Evolutionary conservation across 208 protist species (phyloP).

Genomic region (Kentomonas sorsogonicus): DNA sequence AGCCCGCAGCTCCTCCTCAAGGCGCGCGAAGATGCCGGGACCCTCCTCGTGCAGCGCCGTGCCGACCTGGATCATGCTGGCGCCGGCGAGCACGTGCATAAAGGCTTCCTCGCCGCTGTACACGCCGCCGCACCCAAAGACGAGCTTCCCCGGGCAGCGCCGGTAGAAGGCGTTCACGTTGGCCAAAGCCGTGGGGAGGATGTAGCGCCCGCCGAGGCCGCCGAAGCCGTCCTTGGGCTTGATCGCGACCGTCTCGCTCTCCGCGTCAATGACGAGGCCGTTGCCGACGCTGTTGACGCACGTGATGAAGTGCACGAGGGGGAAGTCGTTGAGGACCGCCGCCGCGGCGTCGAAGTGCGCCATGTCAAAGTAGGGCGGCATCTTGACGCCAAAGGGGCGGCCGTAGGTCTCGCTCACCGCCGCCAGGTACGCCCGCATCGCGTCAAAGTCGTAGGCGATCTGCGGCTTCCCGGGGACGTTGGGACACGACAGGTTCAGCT

Average conservation of each 20-base stretch:
- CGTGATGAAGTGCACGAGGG: slow-evolving; percentile 75
- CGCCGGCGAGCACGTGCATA: slow-evolving; percentile 76
- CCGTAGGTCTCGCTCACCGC: slow-evolving; percentile 53
- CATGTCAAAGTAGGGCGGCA: slow-evolving; percentile 89
- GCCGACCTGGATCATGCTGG: slow-evolving; percentile 83
- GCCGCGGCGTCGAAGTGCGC: slow-evolving; percentile 85
- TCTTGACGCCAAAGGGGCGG: slow-evolving; percentile 84
- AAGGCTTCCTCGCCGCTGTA: slow-evolving; percentile 81
- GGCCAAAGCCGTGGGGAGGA: slow-evolving; percentile 84
- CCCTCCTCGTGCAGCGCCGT: slow-evolving; percentile 80
- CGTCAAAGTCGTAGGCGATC: slow-evolving; percentile 83
- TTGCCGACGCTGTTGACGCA: slow-evolving; percentile 90
- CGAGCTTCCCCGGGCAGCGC: slow-evolving; percentile 68
- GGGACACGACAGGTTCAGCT: slow-evolving; percentile 87
- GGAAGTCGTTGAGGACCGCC: slow-evolving; percentile 74
- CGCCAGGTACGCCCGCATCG: slow-evolving; percentile 61
- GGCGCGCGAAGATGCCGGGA: slow-evolving; percentile 59
- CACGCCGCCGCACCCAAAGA: slow-evolving; percentile 85
- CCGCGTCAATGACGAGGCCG: slow-evolving; percentile 77
- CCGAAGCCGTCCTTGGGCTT: slow-evolving; percentile 86
- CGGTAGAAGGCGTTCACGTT: slow-evolving; percentile 88
- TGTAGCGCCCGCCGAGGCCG: slow-evolving; percentile 73
- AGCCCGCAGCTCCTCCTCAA: slow-evolving; percentile 52
- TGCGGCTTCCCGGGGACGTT: slow-evolving; percentile 88
- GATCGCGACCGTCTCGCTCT: slow-evolving; percentile 79